Conservation (phyloP, 495 filamentous ascomycete genomes). For the Coniosporium apollinis region DNA sequence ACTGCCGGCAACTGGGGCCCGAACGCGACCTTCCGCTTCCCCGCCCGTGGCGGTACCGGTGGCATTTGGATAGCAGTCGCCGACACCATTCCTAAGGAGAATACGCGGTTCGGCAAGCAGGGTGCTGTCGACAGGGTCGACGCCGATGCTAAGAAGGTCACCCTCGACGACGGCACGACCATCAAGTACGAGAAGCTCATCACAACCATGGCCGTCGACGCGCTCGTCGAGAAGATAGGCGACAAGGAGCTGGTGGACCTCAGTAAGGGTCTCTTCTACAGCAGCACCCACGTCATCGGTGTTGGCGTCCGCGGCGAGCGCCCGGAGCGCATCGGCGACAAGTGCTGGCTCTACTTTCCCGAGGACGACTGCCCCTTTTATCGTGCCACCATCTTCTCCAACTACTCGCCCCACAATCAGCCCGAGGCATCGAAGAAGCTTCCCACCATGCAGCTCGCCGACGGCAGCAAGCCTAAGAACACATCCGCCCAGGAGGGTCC, state of each 20-base stretch:
- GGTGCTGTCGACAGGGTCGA: conserved; percentile 75
- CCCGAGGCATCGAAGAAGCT: conserved; percentile 68
- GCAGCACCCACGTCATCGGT: conserved; percentile 91
- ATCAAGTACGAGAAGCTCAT: conserved; percentile 84
- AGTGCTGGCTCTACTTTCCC: conserved; percentile 99
- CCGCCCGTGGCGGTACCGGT: conserved; percentile 84
- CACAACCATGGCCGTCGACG: conserved; percentile 92
- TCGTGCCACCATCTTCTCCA: conserved; percentile 99
- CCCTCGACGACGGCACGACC: conserved; percentile 70
- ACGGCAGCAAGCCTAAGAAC: conserved; percentile 61
- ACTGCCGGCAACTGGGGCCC: conserved; percentile 96
- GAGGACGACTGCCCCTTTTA: conserved; percentile 99
- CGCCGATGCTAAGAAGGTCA: conserved; percentile 65
- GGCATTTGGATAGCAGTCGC: conserved; percentile 98
- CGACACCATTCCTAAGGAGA: conserved; percentile 81
- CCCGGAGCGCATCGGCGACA: conserved; percentile 95
- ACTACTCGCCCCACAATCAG: conserved; percentile 99
- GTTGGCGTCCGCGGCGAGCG: conserved; percentile 84
- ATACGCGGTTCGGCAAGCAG: conserved; percentile 73
- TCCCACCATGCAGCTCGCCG: conserved; percentile 65
- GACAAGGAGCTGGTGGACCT: conserved; percentile 67
- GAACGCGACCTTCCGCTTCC: conserved; percentile 97
- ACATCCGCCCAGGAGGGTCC: conserved; percentile 62
- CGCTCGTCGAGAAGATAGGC: conserved; percentile 71
- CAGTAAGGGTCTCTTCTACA: conserved; percentile 91